Conservation (phyloP, 371 early-diverging fungal species). For the Scutellospora calospora region DNA sequence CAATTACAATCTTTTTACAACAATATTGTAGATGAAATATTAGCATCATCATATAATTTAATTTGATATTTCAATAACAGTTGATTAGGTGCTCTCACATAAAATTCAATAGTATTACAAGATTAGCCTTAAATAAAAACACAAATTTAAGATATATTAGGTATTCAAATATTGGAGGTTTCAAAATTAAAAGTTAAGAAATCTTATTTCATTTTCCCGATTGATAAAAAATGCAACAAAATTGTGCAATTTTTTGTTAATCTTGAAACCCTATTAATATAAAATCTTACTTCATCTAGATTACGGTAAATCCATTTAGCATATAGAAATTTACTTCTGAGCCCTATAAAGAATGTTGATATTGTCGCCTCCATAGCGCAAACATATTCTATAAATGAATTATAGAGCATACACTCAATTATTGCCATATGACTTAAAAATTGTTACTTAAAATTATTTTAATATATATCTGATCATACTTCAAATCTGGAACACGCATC, state of each 20-base stretch:
- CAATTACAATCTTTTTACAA: no score
- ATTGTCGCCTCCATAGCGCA: slow-evolving; percentile 80
- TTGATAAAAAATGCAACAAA: no score
- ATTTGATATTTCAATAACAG: slow-evolving; percentile 78
- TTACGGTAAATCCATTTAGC: slow-evolving; percentile 75
- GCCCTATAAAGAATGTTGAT: no score
- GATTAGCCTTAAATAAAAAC: slow-evolving; percentile 60
- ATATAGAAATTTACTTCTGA: no score
- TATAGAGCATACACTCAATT: no score
- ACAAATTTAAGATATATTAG: background rate
- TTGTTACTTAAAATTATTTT: background rate
- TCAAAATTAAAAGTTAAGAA: no score
- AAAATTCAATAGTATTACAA: slow-evolving; percentile 86
- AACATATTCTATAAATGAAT: slow-evolving; percentile 47
- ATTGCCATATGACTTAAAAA: background rate
- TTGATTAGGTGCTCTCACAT: slow-evolving; percentile 75
- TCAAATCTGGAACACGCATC: slow-evolving; percentile 74
- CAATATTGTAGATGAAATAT: slow-evolving; percentile 83
- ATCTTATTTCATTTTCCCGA: no score
- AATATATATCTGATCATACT: slow-evolving; percentile 45
- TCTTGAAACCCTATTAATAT: no score
- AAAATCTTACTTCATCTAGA: slow-evolving; percentile 65
- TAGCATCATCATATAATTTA: slow-evolving; percentile 89
- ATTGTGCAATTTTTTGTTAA: no score
- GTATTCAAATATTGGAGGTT: background rate